These are phyloP conservation scores for Chaetomium tenue DNA, from an alignment of 495 filamentous ascomycete genomes.

Conservation along the genomic window DNA sequence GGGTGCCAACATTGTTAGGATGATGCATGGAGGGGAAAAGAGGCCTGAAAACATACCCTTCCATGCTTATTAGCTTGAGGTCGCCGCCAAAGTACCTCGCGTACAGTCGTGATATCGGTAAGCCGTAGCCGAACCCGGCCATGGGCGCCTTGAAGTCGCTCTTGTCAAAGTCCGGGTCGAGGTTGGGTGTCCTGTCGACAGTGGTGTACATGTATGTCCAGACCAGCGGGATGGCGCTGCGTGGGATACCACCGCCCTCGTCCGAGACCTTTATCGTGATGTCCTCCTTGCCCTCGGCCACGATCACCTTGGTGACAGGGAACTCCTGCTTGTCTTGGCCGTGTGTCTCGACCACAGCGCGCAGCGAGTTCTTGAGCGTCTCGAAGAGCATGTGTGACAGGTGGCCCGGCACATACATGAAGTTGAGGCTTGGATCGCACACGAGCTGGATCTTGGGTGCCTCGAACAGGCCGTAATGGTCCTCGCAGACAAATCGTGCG, in stretches of 20 bases:
- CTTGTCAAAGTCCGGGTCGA: constrained; percentile 98
- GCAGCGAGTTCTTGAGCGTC: constrained; percentile 95
- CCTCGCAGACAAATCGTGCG: constrained; percentile 95
- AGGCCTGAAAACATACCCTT: constrained; percentile 68
- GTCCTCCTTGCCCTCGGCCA: constrained; percentile 95
- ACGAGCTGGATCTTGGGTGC: constrained; percentile 95
- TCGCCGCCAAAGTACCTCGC: constrained; percentile 97
- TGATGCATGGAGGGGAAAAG: neutral
- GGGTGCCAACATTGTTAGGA: constrained; percentile 7
- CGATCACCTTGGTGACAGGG: constrained; percentile 93
- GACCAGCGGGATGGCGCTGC: constrained; percentile 87
- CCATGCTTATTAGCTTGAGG: constrained; percentile 97
- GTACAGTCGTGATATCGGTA: constrained; percentile 91
- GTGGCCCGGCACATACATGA: constrained; percentile 99
- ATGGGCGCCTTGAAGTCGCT: constrained; percentile 99
- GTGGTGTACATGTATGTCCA: constrained; percentile 99
- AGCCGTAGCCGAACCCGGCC: constrained; percentile 95
- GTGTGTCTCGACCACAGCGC: constrained; percentile 94
- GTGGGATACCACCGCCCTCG: constrained; percentile 91
- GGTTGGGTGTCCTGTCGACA: constrained; percentile 87
- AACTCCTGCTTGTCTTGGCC: constrained; percentile 94
- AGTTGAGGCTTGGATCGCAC: constrained; percentile 86
- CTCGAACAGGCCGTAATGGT: constrained; percentile 97
- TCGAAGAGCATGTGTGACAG: constrained; percentile 99
- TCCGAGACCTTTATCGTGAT: constrained; percentile 98